phyloP scores from a whole-genome alignment of 164 flowering plant genomes.

The Stephania cephalantha region DNA sequence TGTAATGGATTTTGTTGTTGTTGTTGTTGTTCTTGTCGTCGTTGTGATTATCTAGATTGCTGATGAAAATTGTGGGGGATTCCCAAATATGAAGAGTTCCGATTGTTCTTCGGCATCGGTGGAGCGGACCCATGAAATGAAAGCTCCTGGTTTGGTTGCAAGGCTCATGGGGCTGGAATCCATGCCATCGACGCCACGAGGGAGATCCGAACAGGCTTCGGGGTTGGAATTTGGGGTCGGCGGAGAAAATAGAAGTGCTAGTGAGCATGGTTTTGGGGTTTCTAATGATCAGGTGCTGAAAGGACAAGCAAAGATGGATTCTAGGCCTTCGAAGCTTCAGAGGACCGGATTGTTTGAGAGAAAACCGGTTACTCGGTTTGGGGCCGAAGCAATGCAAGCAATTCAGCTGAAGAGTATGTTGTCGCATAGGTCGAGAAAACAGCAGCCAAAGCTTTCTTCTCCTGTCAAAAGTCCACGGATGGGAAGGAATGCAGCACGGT shows the following conservation, averaged over 20 bases:
- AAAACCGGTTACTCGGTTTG: conserved; percentile 45
- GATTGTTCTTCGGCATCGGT: conserved; percentile 16
- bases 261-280: neutral
- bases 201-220: conserved; percentile 30
- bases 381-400: conserved; percentile 70
- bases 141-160: conserved; percentile 71
- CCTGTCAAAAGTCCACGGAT: conserved; percentile 67
- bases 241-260: conserved; percentile 18
- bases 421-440: conserved; percentile 46
- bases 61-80: conserved; percentile 84
- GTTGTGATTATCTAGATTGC: conserved; percentile 45
- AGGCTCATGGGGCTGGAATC: conserved; percentile 94
- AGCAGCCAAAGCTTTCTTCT: conserved; percentile 53
- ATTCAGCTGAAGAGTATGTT: conserved; percentile 56
- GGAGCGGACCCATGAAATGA: conserved; percentile 42
- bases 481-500: conserved; percentile 44
- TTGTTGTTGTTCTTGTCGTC: neutral
- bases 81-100: conserved; percentile 47
- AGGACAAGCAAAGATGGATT: conserved; percentile 34
- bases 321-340: conserved; percentile 86
- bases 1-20: neutral
- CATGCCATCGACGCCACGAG: conserved; percentile 42
- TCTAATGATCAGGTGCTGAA: conserved; percentile 26
- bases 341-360: conserved; percentile 58
- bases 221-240: conserved; percentile 17